A percentile compares a stretch with the other conserved stretches of the same genome.
Evolutionary conservation across 2,329 filamentous ascomycete species (phyloP).

Genomic region (Gnomoniopsis smithogilvyi): DNA sequence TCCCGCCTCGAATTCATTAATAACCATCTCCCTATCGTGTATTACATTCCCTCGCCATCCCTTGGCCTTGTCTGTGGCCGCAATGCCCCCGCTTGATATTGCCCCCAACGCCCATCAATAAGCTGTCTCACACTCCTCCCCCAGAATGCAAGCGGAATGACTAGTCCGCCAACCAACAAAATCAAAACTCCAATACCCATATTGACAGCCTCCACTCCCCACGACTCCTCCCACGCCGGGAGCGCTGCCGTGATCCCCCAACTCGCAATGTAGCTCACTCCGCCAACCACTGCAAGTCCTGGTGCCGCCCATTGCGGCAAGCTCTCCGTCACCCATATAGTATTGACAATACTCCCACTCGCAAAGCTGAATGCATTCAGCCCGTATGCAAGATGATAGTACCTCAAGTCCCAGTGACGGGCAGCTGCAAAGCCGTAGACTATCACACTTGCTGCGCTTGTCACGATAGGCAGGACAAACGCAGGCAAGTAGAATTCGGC

Average conservation of each 20-base stretch:
- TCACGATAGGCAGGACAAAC: conserved; percentile 22
- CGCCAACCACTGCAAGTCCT: conserved; percentile 20
- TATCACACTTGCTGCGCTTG: conserved; percentile 20
- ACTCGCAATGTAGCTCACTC: conserved; percentile 19
- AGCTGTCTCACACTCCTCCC: conserved; percentile 25
- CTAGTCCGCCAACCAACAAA: conserved; percentile 21
- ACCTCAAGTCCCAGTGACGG: conserved; percentile 6
- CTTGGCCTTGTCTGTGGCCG: conserved; percentile 20
- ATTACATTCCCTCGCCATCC: neutral
- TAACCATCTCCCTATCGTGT: neutral
- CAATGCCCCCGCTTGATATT: conserved; percentile 23
- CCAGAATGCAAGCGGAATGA: conserved; percentile 25
- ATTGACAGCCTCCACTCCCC: conserved; percentile 13
- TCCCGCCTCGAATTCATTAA: neutral
- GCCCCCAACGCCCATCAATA: conserved; percentile 22
- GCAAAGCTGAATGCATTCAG: conserved; percentile 23
- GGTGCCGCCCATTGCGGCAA: conserved; percentile 26
- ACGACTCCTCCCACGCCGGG: conserved; percentile 12
- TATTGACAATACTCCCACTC: conserved; percentile 21
- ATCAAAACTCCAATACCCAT: conserved; percentile 17
- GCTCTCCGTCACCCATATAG: conserved; percentile 25
- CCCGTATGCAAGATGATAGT: conserved; percentile 18
- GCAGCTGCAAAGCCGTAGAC: conserved; percentile 20
- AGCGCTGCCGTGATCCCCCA: conserved; percentile 19
- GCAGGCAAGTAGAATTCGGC: conserved; percentile 25